A percentile compares a stretch with the other conserved stretches of the same genome.
Evolutionary conservation across 2,329 filamentous ascomycete genomes (phyloP).

Genomic region (Calonectria naviculata): DNA sequence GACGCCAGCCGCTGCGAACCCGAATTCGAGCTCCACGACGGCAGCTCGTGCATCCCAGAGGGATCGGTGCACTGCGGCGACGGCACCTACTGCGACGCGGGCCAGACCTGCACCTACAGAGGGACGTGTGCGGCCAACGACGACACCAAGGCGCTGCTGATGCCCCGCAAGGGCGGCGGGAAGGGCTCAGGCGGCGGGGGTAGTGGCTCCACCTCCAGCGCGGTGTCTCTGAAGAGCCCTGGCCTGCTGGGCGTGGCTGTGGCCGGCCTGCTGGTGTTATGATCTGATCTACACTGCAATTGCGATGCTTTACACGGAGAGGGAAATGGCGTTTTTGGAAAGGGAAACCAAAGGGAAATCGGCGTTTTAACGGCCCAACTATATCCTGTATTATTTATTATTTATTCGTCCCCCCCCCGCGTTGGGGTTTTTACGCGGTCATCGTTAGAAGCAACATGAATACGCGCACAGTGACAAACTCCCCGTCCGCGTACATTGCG

Average conservation of each 20-base stretch:
- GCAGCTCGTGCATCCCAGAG: neutral
- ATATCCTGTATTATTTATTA: too few relatives aligned
- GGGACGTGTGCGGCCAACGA: neutral
- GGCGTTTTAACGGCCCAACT: too few relatives aligned
- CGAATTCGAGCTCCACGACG: neutral
- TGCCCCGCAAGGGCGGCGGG: neutral
- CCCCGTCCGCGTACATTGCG: too few relatives aligned
- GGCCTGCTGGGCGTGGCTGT: neutral
- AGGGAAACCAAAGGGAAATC: too few relatives aligned
- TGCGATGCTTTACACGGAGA: too few relatives aligned
- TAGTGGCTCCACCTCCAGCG: neutral
- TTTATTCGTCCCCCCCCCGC: too few relatives aligned
- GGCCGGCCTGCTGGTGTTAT: neutral
- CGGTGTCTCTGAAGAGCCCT: neutral
- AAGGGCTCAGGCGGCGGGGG: neutral
- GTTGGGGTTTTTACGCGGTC: too few relatives aligned
- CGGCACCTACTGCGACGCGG: neutral
- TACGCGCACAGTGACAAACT: too few relatives aligned
- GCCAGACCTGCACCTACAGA: neutral
- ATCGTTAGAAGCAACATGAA: too few relatives aligned
- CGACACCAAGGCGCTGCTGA: neutral
- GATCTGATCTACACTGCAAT: neutral
- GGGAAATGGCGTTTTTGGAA: too few relatives aligned
- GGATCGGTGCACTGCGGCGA: neutral
- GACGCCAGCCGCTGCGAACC: neutral